These are phyloP conservation scores for Tetrapyrgos nigripes DNA, from an alignment of 1,284 basidiomycete species.

Conservation along the genomic window DNA sequence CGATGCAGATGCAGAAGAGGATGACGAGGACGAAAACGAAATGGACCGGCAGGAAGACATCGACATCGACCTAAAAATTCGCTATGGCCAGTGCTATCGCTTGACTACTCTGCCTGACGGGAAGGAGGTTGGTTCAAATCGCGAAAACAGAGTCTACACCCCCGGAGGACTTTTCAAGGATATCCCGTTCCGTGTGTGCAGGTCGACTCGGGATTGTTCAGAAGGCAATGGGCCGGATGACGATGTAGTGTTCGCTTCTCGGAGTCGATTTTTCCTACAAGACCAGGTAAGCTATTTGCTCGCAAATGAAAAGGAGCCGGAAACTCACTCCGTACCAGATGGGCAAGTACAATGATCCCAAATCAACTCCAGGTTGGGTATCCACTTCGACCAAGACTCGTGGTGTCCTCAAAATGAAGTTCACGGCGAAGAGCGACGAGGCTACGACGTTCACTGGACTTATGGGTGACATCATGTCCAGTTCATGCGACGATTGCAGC, in stretches of 20 bases:
- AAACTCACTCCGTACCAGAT: not conserved
- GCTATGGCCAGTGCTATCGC: constrained; percentile 6
- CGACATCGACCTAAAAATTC: not conserved
- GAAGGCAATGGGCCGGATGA: not conserved
- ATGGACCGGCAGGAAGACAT: not conserved
- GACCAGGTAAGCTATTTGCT: constrained; percentile 4
- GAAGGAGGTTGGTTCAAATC: constrained; percentile 8
- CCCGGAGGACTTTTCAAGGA: constrained; percentile 7
- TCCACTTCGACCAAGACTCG: not conserved
- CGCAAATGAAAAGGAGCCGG: not conserved
- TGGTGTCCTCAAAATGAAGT: not conserved
- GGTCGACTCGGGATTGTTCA: constrained; percentile 4
- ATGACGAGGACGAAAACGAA: constrained; percentile 1
- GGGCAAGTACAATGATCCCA: constrained; percentile 7
- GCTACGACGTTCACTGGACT: not conserved
- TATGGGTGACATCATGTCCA: no score
- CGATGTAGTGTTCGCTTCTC: not conserved
- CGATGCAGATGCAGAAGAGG: not conserved
- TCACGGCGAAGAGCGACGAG: not conserved
- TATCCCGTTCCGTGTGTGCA: constrained; percentile 11
- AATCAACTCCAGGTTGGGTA: constrained; percentile 7
- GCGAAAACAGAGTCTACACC: constrained; percentile 13
- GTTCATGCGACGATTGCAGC: no score
- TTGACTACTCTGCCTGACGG: not conserved
- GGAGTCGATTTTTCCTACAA: constrained; percentile 5